Evolutionary conservation across 2,329 filamentous ascomycete species (phyloP), one percentile per base, ranked within the genome.

Genomic region (Trichoderma sp.): DNA sequence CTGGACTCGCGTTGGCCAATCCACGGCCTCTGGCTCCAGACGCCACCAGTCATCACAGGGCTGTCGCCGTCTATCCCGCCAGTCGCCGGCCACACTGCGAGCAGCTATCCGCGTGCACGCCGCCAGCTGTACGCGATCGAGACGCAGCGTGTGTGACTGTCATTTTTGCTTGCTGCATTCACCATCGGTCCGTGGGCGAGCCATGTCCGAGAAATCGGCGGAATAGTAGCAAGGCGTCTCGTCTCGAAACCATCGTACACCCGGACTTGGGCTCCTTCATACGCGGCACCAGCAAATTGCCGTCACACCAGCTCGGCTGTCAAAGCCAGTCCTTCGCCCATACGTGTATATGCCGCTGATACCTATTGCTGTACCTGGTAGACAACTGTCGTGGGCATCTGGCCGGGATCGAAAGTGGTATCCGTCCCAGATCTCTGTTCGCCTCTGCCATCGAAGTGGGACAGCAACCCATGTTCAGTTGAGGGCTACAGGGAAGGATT

Each of bases 251-350:
- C 55, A 52, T 59, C 43, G 39, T 39, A 59, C 64, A 39, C 21
- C 39, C 30, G 43, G 54, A 24, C 30, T 59, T 39, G 37, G 39
- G 54, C 28, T 55, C 37, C 52, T 66, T 30, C 39, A 32, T 24
- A 51, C 39, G 39, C 65, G 21, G 56, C 61, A 26, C 34, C 61
- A 43, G 26, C 26, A 14, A 21, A 26, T 7, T 13, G 5, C 39
- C 10, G 67, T 69, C 37, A 52, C 67, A 65, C 67, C 30, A 32
- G 52, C 59, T 69, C 67, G 67, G 52, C 59, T 69, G 67, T 69
- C 59, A 69, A 64, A 46, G 59, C 51, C 32, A 21, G 39, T 54
- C 32, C 32, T 59, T 52, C 21, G 51, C 18, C 59, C 39, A 32
- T 43, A 52, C 51, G 39, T 43, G 39, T 14, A 24, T 28, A 43